A percentile compares a stretch with the other conserved stretches of the same genome.
phyloP scores from a whole-genome alignment of 1,284 basidiomycete genomes.

The Ceratobasidium sp. region DNA sequence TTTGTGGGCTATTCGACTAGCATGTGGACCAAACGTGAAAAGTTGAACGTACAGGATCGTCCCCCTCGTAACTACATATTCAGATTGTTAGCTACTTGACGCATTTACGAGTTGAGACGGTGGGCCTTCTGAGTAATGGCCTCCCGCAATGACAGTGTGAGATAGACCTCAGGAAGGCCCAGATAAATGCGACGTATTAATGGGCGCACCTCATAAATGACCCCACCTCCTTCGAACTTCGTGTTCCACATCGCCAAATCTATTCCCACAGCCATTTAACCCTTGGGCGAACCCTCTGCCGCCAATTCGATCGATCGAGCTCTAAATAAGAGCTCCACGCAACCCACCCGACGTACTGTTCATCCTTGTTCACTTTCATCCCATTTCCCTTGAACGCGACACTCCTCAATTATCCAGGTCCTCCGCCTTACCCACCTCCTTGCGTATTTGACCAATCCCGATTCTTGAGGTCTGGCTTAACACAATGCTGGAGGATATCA shows the following conservation, averaged over 20 bases:
- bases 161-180: background rate
- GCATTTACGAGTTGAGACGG: slow-evolving; percentile 53
- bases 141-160: slow-evolving; percentile 59
- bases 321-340: slow-evolving; percentile 70
- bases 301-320: slow-evolving; percentile 60
- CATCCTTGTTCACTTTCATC: slow-evolving; percentile 65
- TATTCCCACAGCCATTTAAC: slow-evolving; percentile 24
- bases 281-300: background rate
- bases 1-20: background rate
- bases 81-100: slow-evolving; percentile 61
- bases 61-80: slow-evolving; percentile 60
- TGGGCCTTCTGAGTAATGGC: slow-evolving; percentile 48
- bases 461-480: slow-evolving; percentile 54
- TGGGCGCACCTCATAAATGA: slow-evolving; percentile 69
- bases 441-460: slow-evolving; percentile 63
- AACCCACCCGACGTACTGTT: slow-evolving; percentile 72
- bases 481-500: slow-evolving; percentile 63
- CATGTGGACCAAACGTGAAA: background rate
- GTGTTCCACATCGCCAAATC: slow-evolving; percentile 73
- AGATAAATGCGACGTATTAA: background rate
- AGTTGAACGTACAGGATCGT: slow-evolving; percentile 61
- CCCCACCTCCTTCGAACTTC: slow-evolving; percentile 67
- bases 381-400: slow-evolving; percentile 69
- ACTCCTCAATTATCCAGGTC: slow-evolving; percentile 70
- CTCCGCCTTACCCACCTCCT: slow-evolving; percentile 55